These are phyloP conservation scores for Penicillium sp. DNA, from an alignment of 2,329 filamentous ascomycete genomes.

Conservation along the genomic window DNA sequence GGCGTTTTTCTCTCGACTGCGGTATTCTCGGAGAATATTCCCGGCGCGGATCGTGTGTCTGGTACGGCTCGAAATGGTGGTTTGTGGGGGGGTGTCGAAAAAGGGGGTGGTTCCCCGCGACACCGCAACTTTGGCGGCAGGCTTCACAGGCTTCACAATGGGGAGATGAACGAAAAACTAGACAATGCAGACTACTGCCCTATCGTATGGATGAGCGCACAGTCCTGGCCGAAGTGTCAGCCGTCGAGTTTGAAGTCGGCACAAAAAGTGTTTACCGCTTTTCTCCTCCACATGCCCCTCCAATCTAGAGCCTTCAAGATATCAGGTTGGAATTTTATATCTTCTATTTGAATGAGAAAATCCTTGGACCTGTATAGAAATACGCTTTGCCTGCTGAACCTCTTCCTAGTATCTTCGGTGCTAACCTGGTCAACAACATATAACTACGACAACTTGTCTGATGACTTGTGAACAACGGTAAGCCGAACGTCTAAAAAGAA, in stretches of 20 bases:
- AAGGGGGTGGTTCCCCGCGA: conserved; percentile 14
- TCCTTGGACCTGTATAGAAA: not conserved
- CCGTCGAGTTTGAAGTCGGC: conserved; percentile 19
- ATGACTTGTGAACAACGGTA: too few relatives aligned
- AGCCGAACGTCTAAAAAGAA: too few relatives aligned
- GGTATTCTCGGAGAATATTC: conserved; percentile 2
- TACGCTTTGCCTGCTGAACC: too few relatives aligned
- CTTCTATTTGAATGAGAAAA: not conserved
- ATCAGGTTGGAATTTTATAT: not conserved
- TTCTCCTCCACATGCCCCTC: conserved; percentile 1
- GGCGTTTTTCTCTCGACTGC: not conserved
- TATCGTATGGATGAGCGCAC: not conserved
- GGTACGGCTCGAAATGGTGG: not conserved
- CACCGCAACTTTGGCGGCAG: not conserved
- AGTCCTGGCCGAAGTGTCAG: conserved; percentile 14
- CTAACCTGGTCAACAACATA: too few relatives aligned
- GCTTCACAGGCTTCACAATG: not conserved
- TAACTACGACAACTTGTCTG: too few relatives aligned
- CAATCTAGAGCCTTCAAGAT: not conserved
- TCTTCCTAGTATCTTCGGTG: too few relatives aligned
- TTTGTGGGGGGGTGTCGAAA: conserved; percentile 1
- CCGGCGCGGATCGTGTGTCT: conserved; percentile 1
- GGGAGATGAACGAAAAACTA: not conserved
- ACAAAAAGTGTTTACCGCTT: conserved; percentile 18
- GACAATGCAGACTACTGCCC: not conserved